These are phyloP conservation scores for Podila verticillata DNA, from an alignment of 192 early-diverging fungal species.

Conservation along the genomic window DNA sequence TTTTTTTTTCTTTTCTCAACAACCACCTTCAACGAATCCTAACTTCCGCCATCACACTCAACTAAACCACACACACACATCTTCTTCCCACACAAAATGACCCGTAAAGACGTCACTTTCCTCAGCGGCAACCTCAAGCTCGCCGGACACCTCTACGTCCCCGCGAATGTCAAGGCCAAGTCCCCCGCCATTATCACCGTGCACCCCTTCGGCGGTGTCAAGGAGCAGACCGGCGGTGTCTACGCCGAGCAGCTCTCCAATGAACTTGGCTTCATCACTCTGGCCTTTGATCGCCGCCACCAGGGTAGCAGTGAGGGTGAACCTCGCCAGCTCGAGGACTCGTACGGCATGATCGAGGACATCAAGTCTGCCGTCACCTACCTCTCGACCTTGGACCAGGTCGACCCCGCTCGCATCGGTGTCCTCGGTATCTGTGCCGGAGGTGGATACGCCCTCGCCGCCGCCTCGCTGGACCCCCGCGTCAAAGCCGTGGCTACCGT, in stretches of 20 bases:
- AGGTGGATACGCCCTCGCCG: slow-evolving; percentile 22
- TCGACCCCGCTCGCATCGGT: slow-evolving; percentile 28
- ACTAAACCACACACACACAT: neutral
- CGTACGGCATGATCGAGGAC: slow-evolving; percentile 21
- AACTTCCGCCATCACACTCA: too few relatives aligned
- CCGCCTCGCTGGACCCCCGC: slow-evolving; percentile 20
- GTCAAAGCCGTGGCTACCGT: slow-evolving; percentile 27
- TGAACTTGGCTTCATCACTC: slow-evolving; percentile 18
- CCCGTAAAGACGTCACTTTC: slow-evolving; percentile 13
- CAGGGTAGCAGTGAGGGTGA: slow-evolving; percentile 37
- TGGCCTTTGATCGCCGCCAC: slow-evolving; percentile 31
- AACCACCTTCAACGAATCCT: too few relatives aligned
- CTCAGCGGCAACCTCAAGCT: slow-evolving; percentile 17
- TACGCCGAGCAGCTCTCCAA: slow-evolving; percentile 24
- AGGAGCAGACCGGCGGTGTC: slow-evolving; percentile 34
- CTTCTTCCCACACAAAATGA: slow-evolving; percentile 9
- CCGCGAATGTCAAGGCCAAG: slow-evolving; percentile 3
- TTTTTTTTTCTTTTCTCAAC: too few relatives aligned
- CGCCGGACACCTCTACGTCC: slow-evolving; percentile 22
- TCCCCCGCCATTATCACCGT: slow-evolving; percentile 12
- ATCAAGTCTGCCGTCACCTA: slow-evolving; percentile 30
- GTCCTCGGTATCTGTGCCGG: slow-evolving; percentile 42
- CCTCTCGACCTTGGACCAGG: slow-evolving; percentile 12
- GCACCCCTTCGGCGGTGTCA: slow-evolving; percentile 34
- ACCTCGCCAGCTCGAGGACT: slow-evolving; percentile 31